A percentile compares a stretch with the other conserved stretches of the same genome.
Conservation (phyloP, 768 basidiomycete genomes). For the Pisolithus orientalis region DNA sequence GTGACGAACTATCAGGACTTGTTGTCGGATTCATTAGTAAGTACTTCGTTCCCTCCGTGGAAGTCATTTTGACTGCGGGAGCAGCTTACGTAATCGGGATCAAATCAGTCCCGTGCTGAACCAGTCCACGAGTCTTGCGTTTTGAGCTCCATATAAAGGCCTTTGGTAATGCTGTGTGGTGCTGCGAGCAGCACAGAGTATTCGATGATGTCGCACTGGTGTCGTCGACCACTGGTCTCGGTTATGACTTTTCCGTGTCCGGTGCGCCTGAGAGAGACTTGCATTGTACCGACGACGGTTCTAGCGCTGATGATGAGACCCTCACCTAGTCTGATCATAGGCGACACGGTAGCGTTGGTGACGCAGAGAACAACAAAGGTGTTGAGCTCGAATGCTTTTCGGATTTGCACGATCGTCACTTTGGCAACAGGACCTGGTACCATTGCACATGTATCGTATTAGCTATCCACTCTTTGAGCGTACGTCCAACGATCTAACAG, state of each 20-base stretch:
- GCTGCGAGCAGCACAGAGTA: constrained; percentile 37
- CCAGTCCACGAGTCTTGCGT: too few relatives aligned
- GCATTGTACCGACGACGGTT: constrained; percentile 60
- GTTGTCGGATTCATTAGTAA: too few relatives aligned
- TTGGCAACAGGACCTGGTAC: constrained; percentile 43
- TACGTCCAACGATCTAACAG: too few relatives aligned
- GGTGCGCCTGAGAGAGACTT: constrained; percentile 17
- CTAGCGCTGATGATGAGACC: constrained; percentile 74
- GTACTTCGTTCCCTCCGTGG: too few relatives aligned
- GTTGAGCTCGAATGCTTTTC: constrained; percentile 58
- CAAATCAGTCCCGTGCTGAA: too few relatives aligned
- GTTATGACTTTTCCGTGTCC: background rate
- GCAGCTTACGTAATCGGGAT: too few relatives aligned
- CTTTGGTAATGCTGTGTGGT: too few relatives aligned
- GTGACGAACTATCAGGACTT: too few relatives aligned
- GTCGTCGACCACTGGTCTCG: constrained; percentile 1
- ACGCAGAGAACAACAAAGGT: constrained; percentile 56
- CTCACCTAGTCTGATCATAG: constrained; percentile 58
- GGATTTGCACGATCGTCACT: constrained; percentile 45
- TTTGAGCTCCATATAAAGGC: too few relatives aligned
- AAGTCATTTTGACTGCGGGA: too few relatives aligned
- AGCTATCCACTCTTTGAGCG: too few relatives aligned
- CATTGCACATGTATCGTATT: background rate
- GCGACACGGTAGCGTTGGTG: constrained; percentile 56
- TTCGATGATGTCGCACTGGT: constrained; percentile 65